Percentiles rank a stretch among this genome's conserved stretches.
phyloP scores from a whole-genome alignment of 768 basidiomycete genomes.

The Amanita exitialis region DNA sequence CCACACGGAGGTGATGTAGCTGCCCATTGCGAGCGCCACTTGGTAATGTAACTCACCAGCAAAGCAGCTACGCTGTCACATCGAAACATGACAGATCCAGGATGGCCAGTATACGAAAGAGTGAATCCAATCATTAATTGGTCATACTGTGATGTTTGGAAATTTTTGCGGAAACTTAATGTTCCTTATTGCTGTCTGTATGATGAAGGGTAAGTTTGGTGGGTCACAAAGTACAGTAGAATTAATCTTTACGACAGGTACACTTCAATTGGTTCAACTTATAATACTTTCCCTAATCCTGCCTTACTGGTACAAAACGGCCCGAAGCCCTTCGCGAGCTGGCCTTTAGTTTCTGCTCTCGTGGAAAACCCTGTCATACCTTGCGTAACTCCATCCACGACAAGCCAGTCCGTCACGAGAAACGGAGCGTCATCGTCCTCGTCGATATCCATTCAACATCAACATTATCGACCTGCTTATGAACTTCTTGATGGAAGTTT shows the following conservation, averaged over 20 bases:
- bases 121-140: constrained; percentile 96
- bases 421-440: background rate
- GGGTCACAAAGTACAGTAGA: background rate
- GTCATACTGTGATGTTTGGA: constrained; percentile 87
- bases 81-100: constrained; percentile 74
- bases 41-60: background rate
- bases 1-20: constrained; percentile 79
- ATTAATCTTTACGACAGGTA: constrained; percentile 46
- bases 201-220: constrained; percentile 67
- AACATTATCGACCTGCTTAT: constrained; percentile 64
- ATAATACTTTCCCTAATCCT: constrained; percentile 91
- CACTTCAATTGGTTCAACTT: constrained; percentile 92
- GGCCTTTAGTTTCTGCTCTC: constrained; percentile 10
- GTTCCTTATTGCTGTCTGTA: constrained; percentile 88
- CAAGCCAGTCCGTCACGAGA: background rate
- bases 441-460: constrained; percentile 8
- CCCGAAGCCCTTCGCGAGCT: constrained; percentile 15
- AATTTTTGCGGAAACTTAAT: constrained; percentile 60
- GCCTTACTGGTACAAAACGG: constrained; percentile 40
- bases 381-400: background rate
- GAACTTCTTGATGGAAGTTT: constrained; percentile 65
- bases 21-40: background rate
- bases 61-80: constrained; percentile 56
- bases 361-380: background rate
- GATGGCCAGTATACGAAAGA: constrained; percentile 85